Evolutionary conservation across 805 yeast genomes (phyloP), one percentile per base, ranked within the genome.

Genomic region (Candida loeiensis): DNA sequence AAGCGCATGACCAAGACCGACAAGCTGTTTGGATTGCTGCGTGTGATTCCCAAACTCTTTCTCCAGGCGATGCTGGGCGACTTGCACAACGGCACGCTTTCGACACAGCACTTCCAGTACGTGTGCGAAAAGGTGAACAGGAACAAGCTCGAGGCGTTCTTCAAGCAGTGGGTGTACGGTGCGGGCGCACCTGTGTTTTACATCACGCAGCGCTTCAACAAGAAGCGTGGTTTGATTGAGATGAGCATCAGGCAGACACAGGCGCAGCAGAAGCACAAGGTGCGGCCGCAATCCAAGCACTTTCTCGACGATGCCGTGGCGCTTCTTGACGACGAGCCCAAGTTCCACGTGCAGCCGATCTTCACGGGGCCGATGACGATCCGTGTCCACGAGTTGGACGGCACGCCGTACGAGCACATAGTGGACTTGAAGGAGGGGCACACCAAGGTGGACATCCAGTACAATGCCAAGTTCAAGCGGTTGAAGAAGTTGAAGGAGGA

Each of bases 391-490:
- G 99, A 93, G 55, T 95, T 96, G 0, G 98, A 93, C 60, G 99
- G 99, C 6, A 88, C 98, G 0, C 99, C 99, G 0, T 93, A 93
- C 56, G 99, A 93, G 55, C 99, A 93, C 58, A 91, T 93, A 35
- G 96, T 93, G 16, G 95, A 88, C 48, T 67, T 93, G 38, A 86
- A 88, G 51, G 97, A 91, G 32, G 76, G 80, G 1, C 79, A 81
- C 49, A 86, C 95, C 0, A 88, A 86, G 55, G 69, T 93, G 33
- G 99, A 93, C 55, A 88, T 93, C 35, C 98, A 88, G 56, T 93
- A 93, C 63, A 93, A 93, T 61, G 88, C 98, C 4, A 91, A 89
- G 59, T 88, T 87, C 58, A 86, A 88, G 61, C 78, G 95, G 46
- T 63, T 85, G 43, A 86, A 83, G 53, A 79, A 86, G 49, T 76